Evolutionary conservation across 2,329 filamentous ascomycete species (phyloP).

Genomic region (Stachybotrys chlorohalonatus): DNA sequence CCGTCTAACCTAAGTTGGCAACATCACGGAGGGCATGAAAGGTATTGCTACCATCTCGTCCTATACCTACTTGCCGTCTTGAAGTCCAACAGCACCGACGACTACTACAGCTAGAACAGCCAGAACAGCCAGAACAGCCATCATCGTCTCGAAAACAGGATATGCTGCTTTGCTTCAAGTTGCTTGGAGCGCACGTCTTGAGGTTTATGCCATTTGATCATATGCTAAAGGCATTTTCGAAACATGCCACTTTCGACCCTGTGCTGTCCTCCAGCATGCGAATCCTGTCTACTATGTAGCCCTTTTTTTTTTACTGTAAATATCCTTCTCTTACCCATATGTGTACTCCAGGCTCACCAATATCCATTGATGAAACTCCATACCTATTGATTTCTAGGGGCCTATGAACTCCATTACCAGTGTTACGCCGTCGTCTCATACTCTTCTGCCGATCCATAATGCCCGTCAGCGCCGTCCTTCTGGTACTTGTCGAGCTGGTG

Average conservation of each 20-base stretch:
- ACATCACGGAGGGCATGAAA: neutral
- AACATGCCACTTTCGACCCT: neutral
- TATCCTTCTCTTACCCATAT: neutral
- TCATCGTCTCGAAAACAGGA: too few relatives aligned
- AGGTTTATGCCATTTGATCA: too few relatives aligned
- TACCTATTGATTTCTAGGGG: neutral
- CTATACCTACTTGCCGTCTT: too few relatives aligned
- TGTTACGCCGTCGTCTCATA: conserved; percentile 31
- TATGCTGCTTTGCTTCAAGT: too few relatives aligned
- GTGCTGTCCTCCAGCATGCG: neutral
- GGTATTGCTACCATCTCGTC: too few relatives aligned
- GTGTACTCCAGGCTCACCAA: neutral
- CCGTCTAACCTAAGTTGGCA: neutral
- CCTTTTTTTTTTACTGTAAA: neutral
- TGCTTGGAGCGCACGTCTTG: too few relatives aligned
- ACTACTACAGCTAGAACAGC: too few relatives aligned
- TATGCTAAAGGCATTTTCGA: too few relatives aligned
- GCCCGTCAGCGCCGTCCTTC: conserved; percentile 15
- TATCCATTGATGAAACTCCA: neutral
- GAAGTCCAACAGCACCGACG: too few relatives aligned
- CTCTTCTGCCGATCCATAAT: conserved; percentile 31
- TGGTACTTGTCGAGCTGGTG: conserved; percentile 69
- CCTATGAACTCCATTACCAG: neutral
- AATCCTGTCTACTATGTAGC: neutral
- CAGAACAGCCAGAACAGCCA: too few relatives aligned